Evolutionary conservation across 2,329 filamentous ascomycete species (phyloP), one percentile per base, ranked within the genome.

Genomic region (Teratosphaeria viscida): DNA sequence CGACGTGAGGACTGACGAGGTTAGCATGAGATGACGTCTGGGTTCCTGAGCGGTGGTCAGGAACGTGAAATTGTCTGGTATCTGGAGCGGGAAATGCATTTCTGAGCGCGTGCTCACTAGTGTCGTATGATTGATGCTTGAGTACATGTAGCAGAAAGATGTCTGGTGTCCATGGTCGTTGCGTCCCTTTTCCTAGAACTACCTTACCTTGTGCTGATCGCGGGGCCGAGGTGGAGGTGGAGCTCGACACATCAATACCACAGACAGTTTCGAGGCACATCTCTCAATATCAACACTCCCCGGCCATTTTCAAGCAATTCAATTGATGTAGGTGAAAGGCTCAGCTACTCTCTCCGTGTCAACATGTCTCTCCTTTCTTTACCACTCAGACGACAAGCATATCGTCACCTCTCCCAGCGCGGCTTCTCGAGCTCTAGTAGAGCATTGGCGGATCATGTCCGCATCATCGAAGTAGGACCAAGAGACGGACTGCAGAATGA

Each of bases 401-500:
- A 56, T 23, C 19, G 60, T 23, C 58, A 59, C 19, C 61, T 62
- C 35, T 62, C 61, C 12, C 35, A 52, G 14, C 67, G 67, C 37
- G 57, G 54, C 63, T 72, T 72, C 59, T 63, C 70, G 16, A 62
- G 52, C 54, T 63, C 70, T 4, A 59, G 57, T 14, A 63, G 63
- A 60, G 57, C 63, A 32, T 63, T 60, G 49, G 67, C 70, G 57
- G 76, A 79, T 65, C 71, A 75, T 63, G 78, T 83, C 47, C 76
- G 80, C 49, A 85, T 95, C 47, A 86, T 94, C 62, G 90, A 95
- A 76, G 90, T 95, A 63, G 89, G 68, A 4, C 89, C 90, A 37
- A 81, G 90, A 64, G 90, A 95, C 77, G 90, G 90, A n/a, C 76
- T 95, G 57, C 90, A 95, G 72, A 95, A 94, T 70, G 88, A 94